A percentile compares a stretch with the other conserved stretches of the same genome.
phyloP scores from a whole-genome alignment of 2,329 filamentous ascomycete genomes.

The Sporothrix euskadiensis region DNA sequence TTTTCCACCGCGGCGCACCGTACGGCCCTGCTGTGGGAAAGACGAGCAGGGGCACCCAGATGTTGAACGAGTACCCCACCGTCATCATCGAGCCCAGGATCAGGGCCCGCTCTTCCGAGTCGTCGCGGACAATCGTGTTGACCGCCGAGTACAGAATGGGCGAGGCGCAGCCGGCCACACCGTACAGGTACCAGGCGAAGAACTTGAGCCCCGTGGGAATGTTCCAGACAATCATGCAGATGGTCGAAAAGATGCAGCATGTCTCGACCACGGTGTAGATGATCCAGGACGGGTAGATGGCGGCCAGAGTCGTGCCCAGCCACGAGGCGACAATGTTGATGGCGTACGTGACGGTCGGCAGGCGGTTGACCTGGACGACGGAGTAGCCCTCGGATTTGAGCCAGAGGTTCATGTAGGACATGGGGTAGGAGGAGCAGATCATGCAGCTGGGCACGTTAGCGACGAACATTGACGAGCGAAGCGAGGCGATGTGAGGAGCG shows the following conservation, averaged over 20 bases:
- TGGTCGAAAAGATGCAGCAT: slow-evolving; percentile 45
- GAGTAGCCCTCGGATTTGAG: slow-evolving; percentile 52
- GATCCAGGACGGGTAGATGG: slow-evolving; percentile 52
- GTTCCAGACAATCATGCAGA: slow-evolving; percentile 52
- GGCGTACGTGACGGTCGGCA: slow-evolving; percentile 52
- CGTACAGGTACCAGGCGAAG: slow-evolving; percentile 47
- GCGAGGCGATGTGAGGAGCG: background rate
- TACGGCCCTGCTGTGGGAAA: slow-evolving; percentile 46
- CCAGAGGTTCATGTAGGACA: slow-evolving; percentile 55
- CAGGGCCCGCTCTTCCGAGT: slow-evolving; percentile 46
- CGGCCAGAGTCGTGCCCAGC: slow-evolving; percentile 52
- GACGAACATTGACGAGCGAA: background rate
- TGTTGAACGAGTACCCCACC: slow-evolving; percentile 48
- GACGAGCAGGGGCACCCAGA: slow-evolving; percentile 48
- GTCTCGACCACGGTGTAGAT: slow-evolving; percentile 47
- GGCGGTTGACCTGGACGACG: slow-evolving; percentile 51
- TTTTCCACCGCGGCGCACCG: slow-evolving; percentile 50
- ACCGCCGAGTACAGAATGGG: slow-evolving; percentile 48
- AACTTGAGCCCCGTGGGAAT: slow-evolving; percentile 53
- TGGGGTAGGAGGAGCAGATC: slow-evolving; percentile 49
- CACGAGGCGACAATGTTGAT: slow-evolving; percentile 52
- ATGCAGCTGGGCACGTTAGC: slow-evolving; percentile 39
- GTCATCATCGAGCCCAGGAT: slow-evolving; percentile 49
- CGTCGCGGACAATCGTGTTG: slow-evolving; percentile 46
- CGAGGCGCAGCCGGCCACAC: slow-evolving; percentile 42